phyloP scores from a whole-genome alignment of 2,329 filamentous ascomycete genomes.

The Fusarium sp. region DNA sequence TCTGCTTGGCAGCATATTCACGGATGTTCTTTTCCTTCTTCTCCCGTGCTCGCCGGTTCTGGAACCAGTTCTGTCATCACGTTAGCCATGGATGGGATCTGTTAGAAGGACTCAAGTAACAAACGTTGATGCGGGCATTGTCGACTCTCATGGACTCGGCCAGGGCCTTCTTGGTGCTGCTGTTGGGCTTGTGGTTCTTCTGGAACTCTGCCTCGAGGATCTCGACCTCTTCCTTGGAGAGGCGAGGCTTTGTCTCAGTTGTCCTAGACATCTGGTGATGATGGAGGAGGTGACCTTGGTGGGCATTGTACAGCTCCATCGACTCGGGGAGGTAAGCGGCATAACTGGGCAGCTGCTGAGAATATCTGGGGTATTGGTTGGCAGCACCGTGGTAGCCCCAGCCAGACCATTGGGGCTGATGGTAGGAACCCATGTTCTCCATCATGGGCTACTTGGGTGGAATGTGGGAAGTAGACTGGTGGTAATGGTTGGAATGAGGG shows the following conservation, averaged over 20 bases:
- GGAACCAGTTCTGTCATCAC: constrained; percentile 73
- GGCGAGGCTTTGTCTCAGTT: constrained; percentile 63
- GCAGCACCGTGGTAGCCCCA: constrained; percentile 50
- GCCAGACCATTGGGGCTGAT: constrained; percentile 51
- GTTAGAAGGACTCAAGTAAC: constrained; percentile 28
- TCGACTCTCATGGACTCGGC: constrained; percentile 73
- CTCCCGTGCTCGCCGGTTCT: constrained; percentile 73
- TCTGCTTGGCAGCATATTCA: constrained; percentile 55
- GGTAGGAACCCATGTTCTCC: constrained; percentile 51
- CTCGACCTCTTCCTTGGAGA: constrained; percentile 71
- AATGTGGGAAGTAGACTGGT: constrained; percentile 25
- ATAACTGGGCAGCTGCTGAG: constrained; percentile 51
- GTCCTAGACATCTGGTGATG: constrained; percentile 55
- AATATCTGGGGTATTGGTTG: constrained; percentile 49
- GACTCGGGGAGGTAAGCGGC: constrained; percentile 53
- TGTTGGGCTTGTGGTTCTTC: constrained; percentile 74
- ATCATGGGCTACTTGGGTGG: constrained; percentile 28
- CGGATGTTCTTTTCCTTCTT: constrained; percentile 71
- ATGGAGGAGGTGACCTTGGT: constrained; percentile 53
- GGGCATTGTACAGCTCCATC: constrained; percentile 53
- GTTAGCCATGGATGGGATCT: constrained; percentile 46
- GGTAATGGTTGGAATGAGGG: constrained; percentile 36
- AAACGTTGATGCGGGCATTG: constrained; percentile 72
- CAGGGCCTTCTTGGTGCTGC: constrained; percentile 70
- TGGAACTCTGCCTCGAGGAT: constrained; percentile 71